Evolutionary conservation across 129 eudicot species (phyloP).

Genomic region (Lactuca sativa): DNA sequence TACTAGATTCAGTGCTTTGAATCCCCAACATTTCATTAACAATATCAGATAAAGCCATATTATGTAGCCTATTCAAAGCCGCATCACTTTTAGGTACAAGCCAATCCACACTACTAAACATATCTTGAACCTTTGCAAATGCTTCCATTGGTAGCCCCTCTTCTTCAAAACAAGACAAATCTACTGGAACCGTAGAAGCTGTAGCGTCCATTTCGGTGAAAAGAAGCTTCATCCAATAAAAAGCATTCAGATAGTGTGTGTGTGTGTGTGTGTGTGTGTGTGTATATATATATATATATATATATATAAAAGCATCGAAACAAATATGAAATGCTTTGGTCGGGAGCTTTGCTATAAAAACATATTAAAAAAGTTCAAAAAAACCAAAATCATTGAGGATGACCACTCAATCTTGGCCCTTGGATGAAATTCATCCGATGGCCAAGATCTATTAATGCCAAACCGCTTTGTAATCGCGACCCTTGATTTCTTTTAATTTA

Average conservation of each 20-base stretch:
- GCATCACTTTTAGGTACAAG: conserved; percentile 63
- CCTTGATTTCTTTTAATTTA: too few relatives aligned
- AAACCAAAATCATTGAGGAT: too few relatives aligned
- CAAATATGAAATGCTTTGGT: conserved; percentile 4
- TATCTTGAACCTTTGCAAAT: conserved; percentile 84
- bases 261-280: not conserved
- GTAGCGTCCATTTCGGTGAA: conserved; percentile 88
- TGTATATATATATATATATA: not conserved
- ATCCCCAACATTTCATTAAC: conserved; percentile 43
- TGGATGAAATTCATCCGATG: too few relatives aligned
- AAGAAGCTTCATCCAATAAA: conserved; percentile 68
- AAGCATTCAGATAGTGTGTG: too few relatives aligned
- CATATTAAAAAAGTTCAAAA: too few relatives aligned
- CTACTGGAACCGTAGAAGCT: conserved; percentile 54
- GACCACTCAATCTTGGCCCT: too few relatives aligned
- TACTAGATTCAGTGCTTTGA: conserved; percentile 27
- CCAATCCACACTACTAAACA: conserved; percentile 86
- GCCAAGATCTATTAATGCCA: too few relatives aligned
- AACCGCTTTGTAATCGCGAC: too few relatives aligned
- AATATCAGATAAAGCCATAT: conserved; percentile 42
- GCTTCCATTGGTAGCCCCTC: conserved; percentile 95
- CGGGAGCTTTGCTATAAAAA: not conserved
- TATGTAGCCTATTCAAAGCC: conserved; percentile 52
- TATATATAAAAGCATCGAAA: conserved; percentile 8
- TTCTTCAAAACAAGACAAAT: conserved; percentile 71